Conservation (phyloP, 805 yeast genomes). For the Grigorovia jiainica region DNA sequence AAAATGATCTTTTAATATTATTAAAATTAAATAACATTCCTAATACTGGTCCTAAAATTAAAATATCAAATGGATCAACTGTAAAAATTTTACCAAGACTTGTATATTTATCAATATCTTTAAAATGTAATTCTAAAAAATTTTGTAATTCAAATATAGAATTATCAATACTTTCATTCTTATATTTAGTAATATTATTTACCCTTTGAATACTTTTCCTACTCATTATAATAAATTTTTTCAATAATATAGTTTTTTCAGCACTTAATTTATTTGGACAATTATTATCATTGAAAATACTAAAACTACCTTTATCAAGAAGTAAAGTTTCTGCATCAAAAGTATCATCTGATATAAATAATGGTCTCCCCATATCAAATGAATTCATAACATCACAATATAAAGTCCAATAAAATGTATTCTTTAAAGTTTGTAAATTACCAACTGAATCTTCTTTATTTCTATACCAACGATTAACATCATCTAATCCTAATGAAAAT, state of each 20-base stretch:
- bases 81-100: conserved; percentile 6
- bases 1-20: conserved; percentile 11
- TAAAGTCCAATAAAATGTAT: conserved; percentile 9
- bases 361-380: conserved; percentile 24
- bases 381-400: conserved; percentile 20
- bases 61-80: conserved; percentile 18
- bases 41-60: conserved; percentile 14
- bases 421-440: conserved; percentile 1
- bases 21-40: conserved; percentile 18
- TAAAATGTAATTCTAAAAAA: conserved; percentile 11
- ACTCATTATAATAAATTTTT: conserved; percentile 9
- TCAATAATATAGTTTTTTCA: conserved; percentile 3
- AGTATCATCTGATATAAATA: conserved; percentile 12
- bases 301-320: background rate
- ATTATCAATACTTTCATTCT: conserved; percentile 4
- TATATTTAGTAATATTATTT: conserved; percentile 3
- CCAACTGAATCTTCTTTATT: conserved; percentile 6
- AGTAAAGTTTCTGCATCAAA: conserved; percentile 6
- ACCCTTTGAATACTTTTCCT: conserved; percentile 10
- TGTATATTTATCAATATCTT: conserved; percentile 14
- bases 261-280: background rate
- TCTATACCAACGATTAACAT: conserved; percentile 15
- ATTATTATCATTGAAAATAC: background rate
- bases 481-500: conserved; percentile 18
- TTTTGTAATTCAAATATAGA: conserved; percentile 7